phyloP scores from a whole-genome alignment of 2,329 filamentous ascomycete genomes.

The Calonectria pteridis region DNA sequence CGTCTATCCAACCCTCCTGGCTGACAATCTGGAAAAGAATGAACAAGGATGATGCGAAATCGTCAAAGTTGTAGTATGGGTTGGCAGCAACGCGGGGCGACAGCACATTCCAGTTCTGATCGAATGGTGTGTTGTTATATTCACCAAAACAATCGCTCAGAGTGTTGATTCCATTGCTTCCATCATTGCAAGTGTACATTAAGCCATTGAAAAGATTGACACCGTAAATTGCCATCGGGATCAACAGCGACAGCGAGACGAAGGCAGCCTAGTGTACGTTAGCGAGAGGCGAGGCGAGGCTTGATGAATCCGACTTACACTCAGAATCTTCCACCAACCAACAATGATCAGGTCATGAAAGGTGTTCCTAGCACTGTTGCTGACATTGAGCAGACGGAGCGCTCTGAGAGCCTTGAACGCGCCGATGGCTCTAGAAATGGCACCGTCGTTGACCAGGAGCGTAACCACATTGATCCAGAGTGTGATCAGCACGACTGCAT shows the following conservation, averaged over 20 bases:
- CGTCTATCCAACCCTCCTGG: conserved; percentile 96
- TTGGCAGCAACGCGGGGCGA: conserved; percentile 86
- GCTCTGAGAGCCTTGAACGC: conserved; percentile 98
- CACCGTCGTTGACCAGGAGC: conserved; percentile 83
- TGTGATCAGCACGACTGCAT: conserved; percentile 89
- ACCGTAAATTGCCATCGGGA: conserved; percentile 97
- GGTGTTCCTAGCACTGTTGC: conserved; percentile 93
- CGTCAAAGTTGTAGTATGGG: conserved; percentile 90
- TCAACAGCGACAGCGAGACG: conserved; percentile 92
- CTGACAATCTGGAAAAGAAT: conserved; percentile 99
- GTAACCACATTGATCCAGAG: conserved; percentile 96
- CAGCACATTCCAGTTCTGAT: conserved; percentile 80
- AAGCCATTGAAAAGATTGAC: conserved; percentile 91
- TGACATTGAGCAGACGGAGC: conserved; percentile 91
- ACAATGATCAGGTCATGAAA: conserved; percentile 97
- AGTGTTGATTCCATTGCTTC: conserved; percentile 66
- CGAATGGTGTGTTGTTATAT: conserved; percentile 80
- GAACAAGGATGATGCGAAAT: conserved; percentile 93
- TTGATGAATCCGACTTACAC: conserved; percentile 64
- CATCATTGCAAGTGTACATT: conserved; percentile 80
- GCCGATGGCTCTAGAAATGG: conserved; percentile 89
- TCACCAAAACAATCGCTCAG: conserved; percentile 87
- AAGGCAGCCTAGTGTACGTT: conserved; percentile 75
- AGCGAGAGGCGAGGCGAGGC: background rate
- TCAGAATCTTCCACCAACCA: conserved; percentile 93